Conservation (phyloP, 2,329 filamentous ascomycete genomes). For the Fusarium sp. region DNA sequence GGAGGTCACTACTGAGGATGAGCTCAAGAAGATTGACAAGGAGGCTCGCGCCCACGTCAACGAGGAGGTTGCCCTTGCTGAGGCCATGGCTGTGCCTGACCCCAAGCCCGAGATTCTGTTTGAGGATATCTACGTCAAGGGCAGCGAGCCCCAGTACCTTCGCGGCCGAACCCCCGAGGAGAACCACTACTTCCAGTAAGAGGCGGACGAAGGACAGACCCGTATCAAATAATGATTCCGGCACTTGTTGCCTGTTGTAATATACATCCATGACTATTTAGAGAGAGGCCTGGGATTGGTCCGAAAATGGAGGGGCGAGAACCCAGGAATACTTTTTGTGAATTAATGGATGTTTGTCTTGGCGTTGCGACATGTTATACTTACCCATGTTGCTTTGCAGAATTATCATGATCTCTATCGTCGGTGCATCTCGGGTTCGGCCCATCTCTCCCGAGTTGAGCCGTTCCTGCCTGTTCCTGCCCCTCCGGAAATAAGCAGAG, state of each 20-base stretch:
- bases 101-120: slow-evolving; percentile 82
- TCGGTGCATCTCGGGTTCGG: slow-evolving; percentile 31
- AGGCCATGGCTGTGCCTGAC: slow-evolving; percentile 85
- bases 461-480: neutral
- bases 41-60: slow-evolving; percentile 85
- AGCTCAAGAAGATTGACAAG: slow-evolving; percentile 97
- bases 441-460: slow-evolving; percentile 25
- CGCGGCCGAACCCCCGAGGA: slow-evolving; percentile 40
- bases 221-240: slow-evolving; percentile 47
- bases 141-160: slow-evolving; percentile 43
- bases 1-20: slow-evolving; percentile 88
- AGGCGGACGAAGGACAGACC: slow-evolving; percentile 22
- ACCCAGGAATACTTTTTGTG: slow-evolving; percentile 36
- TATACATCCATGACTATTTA: slow-evolving; percentile 46
- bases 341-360: slow-evolving; percentile 36
- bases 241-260: slow-evolving; percentile 45
- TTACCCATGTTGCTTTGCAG: neutral
- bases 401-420: slow-evolving; percentile 12
- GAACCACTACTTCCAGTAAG: slow-evolving; percentile 39
- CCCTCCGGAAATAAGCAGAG: slow-evolving; percentile 20
- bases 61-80: slow-evolving; percentile 86
- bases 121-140: slow-evolving; percentile 61
- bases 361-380: slow-evolving; percentile 9
- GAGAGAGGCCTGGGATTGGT: slow-evolving; percentile 38
- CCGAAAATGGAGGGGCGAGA: slow-evolving; percentile 39